Conservation (phyloP, 495 filamentous ascomycete species). For the Cladorrhinum samala region DNA sequence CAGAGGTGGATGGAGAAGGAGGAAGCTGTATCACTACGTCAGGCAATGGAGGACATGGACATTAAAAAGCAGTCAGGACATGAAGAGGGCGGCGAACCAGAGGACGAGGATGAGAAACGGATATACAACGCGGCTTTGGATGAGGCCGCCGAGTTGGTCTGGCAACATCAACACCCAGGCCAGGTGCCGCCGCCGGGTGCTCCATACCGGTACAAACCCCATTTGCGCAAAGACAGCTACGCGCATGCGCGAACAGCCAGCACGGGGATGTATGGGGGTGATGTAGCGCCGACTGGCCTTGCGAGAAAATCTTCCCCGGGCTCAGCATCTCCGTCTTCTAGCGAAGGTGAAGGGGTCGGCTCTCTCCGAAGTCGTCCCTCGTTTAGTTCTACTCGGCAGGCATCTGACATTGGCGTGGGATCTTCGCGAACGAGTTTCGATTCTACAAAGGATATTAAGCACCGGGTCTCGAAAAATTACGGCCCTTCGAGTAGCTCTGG, state of each 20-base stretch:
- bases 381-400: slow-evolving; percentile 21
- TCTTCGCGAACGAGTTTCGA: slow-evolving; percentile 28
- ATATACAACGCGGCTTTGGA: slow-evolving; percentile 72
- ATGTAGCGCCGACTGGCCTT: slow-evolving; percentile 42
- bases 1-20: slow-evolving; percentile 83
- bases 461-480: slow-evolving; percentile 22
- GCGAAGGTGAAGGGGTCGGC: slow-evolving; percentile 32
- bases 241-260: slow-evolving; percentile 57
- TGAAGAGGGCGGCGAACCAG: slow-evolving; percentile 13
- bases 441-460: slow-evolving; percentile 15
- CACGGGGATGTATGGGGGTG: slow-evolving; percentile 44
- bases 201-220: slow-evolving; percentile 57
- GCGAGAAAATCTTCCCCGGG: slow-evolving; percentile 39
- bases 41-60: slow-evolving; percentile 72
- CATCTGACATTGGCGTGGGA: slow-evolving; percentile 19
- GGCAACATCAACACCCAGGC: slow-evolving; percentile 64
- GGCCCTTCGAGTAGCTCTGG: slow-evolving; percentile 20
- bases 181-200: slow-evolving; percentile 53
- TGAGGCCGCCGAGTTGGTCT: slow-evolving; percentile 83
- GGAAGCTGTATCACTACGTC: slow-evolving; percentile 68
- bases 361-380: slow-evolving; percentile 22
- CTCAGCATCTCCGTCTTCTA: slow-evolving; percentile 47
- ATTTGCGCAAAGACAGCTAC: slow-evolving; percentile 56
- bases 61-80: slow-evolving; percentile 25
- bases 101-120: slow-evolving; percentile 55